A percentile compares a stretch with the other conserved stretches of the same genome.
These are phyloP conservation scores for Stereum hirsutum DNA, from an alignment of 1,284 basidiomycete species.

Conservation along the genomic window DNA sequence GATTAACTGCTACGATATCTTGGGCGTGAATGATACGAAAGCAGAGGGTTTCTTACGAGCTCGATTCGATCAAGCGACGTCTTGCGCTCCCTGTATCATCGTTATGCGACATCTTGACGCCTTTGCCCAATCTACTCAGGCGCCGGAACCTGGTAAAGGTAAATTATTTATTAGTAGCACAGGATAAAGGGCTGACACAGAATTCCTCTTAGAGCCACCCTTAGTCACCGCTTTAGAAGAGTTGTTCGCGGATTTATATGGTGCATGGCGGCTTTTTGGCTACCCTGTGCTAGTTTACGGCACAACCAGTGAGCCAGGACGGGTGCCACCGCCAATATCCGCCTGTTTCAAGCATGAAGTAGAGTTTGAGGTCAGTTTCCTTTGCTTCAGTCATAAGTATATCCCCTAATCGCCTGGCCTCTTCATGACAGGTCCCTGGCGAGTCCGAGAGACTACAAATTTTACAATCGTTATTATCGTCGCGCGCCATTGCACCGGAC, in stretches of 20 bases:
- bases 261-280: conserved; percentile 47
- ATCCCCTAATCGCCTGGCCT: background rate
- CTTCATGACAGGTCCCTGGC: conserved; percentile 60
- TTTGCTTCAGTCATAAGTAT: background rate
- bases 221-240: conserved; percentile 59
- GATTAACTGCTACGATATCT: conserved; percentile 82
- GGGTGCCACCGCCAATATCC: conserved; percentile 59
- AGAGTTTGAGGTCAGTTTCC: conserved; percentile 51
- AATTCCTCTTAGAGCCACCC: conserved; percentile 39
- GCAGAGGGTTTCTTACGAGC: conserved; percentile 74
- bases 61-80: conserved; percentile 71
- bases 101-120: conserved; percentile 83
- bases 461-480: conserved; percentile 40
- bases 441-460: conserved; percentile 70
- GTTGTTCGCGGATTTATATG: conserved; percentile 47
- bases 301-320: conserved; percentile 64
- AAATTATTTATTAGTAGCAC: conserved; percentile 4
- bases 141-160: conserved; percentile 64
- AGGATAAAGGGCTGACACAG: background rate
- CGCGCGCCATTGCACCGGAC: conserved; percentile 59
- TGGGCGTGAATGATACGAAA: conserved; percentile 75
- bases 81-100: conserved; percentile 82
- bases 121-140: conserved; percentile 64
- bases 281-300: conserved; percentile 71
- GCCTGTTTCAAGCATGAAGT: conserved; percentile 88